Conservation (phyloP, 2,329 filamentous ascomycete species). For the Thermothelomyces thermophilus region DNA sequence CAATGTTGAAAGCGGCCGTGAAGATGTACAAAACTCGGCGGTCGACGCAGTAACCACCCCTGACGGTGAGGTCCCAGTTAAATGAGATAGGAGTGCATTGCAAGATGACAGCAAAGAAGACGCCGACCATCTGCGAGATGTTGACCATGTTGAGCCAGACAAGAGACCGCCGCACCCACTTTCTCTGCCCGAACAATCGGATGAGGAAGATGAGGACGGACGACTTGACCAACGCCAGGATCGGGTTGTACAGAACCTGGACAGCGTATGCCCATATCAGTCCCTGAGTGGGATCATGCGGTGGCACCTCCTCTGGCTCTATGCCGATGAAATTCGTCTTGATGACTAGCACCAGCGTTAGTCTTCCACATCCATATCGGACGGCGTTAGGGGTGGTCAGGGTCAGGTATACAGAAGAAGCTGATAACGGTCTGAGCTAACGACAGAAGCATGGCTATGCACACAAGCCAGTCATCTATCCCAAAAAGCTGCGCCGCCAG, state of each 20-base stretch:
- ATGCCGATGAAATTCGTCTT: constrained; percentile 30
- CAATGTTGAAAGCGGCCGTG: constrained; percentile 37
- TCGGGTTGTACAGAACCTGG: constrained; percentile 32
- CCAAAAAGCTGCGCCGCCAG: constrained; percentile 24
- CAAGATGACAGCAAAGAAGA: constrained; percentile 31
- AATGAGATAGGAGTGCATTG: constrained; percentile 37
- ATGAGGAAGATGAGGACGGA: constrained; percentile 31
- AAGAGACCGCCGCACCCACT: constrained; percentile 26
- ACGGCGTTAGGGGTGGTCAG: not conserved
- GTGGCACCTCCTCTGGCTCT: constrained; percentile 20
- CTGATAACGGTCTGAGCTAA: constrained; percentile 27
- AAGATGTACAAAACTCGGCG: constrained; percentile 28
- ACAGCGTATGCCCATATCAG: constrained; percentile 30
- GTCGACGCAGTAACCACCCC: constrained; percentile 33
- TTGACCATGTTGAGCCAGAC: constrained; percentile 29
- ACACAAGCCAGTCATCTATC: constrained; percentile 30
- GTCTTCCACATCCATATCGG: not conserved
- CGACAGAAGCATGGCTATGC: constrained; percentile 28
- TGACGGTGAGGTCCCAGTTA: constrained; percentile 39
- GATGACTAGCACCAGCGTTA: constrained; percentile 23
- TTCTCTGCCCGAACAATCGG: constrained; percentile 29
- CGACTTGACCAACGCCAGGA: constrained; percentile 32
- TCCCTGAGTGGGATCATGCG: constrained; percentile 24
- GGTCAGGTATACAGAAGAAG: constrained; percentile 26
- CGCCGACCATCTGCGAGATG: constrained; percentile 28